Base-by-base conservation (phyloP, 805 yeast species). In the Candida multigemmis region DNA sequence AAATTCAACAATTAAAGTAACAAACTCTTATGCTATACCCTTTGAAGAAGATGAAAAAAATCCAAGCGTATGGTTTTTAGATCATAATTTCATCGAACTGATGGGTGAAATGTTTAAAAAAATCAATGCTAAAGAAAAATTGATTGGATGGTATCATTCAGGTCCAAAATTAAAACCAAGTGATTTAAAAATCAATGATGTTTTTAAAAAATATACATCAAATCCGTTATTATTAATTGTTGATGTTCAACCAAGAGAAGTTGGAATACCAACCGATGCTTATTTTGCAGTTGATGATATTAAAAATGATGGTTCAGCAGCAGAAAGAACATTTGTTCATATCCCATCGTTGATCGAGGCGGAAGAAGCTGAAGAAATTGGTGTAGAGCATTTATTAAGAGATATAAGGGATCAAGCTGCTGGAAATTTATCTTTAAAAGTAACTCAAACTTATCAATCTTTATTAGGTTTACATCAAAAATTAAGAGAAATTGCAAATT, bases 121-220 rank as follows among this genome's bases (percentile, higher is more conserved):
- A 54, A 87, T 91, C 52, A 93, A 87, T 59, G 99, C 99, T 12
- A 87, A 84, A 58, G 99, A 91, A 54, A 83, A 76, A 50, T 67
- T 91, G 25, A 77, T 91, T 49, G 99, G 99, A n/a, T 91, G 99
- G 99, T 91, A 91, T 52, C 99, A 91, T 55, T 79, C 95, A 6
- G 99, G 98, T 4, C 96, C 97, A 12, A 86, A 86, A 52, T 69
- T 93, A 38, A 77, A 74, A 42, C 71, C 87, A 2, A 78, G 93
- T 10, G 99, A 91, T 50, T 64, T 91, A 37, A 83, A 81, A 49
- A 91, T 91, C 46, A 89, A 89, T 50, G 96, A 91, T 38, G 63
- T 60, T 2, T 86, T 91, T 64, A 86, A 79, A 51, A 77, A 73
- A 41, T 89, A 86, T 52, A 74, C 87, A 0, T 57, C 77, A 4